These are phyloP conservation scores for Microcera coccophila DNA, from an alignment of 2,329 filamentous ascomycete species.

Conservation along the genomic window DNA sequence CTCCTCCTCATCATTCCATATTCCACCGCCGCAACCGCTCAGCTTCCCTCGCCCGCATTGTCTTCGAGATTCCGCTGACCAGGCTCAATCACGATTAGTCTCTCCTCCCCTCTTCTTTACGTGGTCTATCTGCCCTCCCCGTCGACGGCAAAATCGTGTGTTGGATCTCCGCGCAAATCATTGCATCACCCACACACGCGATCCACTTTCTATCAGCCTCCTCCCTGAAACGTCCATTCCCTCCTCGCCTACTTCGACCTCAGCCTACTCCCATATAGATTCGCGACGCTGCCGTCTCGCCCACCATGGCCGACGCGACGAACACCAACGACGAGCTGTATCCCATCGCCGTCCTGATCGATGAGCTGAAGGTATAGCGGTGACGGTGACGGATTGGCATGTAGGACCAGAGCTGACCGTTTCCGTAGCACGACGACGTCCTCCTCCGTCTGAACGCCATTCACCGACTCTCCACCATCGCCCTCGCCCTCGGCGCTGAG, in stretches of 20 bases:
- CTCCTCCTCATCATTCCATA: not conserved
- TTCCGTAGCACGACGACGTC: conserved; percentile 87
- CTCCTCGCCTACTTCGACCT: conserved; percentile 18
- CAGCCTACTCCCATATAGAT: conserved; percentile 22
- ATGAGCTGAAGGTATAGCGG: conserved; percentile 87
- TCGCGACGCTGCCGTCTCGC: conserved; percentile 34
- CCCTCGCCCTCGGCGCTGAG: conserved; percentile 90
- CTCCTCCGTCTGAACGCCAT: conserved; percentile 97
- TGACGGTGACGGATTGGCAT: conserved; percentile 9
- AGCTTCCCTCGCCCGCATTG: not conserved
- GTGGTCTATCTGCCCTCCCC: conserved; percentile 14
- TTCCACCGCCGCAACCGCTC: not conserved
- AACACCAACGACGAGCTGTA: conserved; percentile 98
- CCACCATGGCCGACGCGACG: conserved; percentile 81
- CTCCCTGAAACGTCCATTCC: conserved; percentile 21
- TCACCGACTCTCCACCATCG: conserved; percentile 95
- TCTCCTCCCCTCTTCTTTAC: conserved; percentile 1
- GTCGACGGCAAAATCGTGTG: conserved; percentile 27
- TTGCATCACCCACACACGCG: conserved; percentile 32
- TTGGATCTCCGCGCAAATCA: conserved; percentile 31
- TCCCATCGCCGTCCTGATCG: conserved; percentile 98
- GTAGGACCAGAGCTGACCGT: conserved; percentile 14
- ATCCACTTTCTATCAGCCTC: conserved; percentile 27
- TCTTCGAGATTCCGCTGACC: not conserved
- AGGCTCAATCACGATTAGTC: not conserved